These are phyloP conservation scores for Sonneratia caseolaris DNA, from an alignment of 345 rosid genomes.

Conservation along the genomic window DNA sequence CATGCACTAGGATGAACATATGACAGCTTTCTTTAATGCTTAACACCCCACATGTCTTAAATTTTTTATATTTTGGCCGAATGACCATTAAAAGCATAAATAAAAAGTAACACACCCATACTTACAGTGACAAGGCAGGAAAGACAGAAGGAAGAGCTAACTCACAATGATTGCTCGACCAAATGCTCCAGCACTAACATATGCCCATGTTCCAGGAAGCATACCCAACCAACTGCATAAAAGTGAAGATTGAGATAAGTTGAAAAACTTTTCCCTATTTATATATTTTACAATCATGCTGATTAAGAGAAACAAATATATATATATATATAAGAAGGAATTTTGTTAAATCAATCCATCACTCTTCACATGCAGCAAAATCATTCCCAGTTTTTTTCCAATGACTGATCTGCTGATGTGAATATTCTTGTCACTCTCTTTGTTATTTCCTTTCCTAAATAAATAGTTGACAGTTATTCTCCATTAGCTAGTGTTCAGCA, in stretches of 20 bases:
- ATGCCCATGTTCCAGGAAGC: constrained; percentile 97
- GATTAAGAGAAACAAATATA: too few species aligned
- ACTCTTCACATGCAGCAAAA: too few species aligned
- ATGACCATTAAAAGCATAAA: not conserved
- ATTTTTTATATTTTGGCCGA: not conserved
- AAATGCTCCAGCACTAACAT: constrained; percentile 89
- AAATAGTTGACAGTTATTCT: too few species aligned
- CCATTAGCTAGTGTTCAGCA: too few species aligned
- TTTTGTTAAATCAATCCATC: too few species aligned
- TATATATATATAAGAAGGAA: too few species aligned
- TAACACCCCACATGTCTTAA: not conserved
- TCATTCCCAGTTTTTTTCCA: too few species aligned
- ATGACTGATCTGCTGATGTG: too few species aligned
- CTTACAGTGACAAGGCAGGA: not conserved
- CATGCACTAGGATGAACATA: not conserved
- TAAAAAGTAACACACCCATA: not conserved
- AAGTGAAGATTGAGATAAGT: not conserved
- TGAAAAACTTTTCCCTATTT: too few species aligned
- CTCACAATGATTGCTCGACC: constrained; percentile 88
- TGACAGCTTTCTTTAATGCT: not conserved
- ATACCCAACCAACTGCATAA: constrained; percentile 25
- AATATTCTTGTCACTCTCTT: too few species aligned
- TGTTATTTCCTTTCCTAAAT: too few species aligned
- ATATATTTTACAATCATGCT: too few species aligned
- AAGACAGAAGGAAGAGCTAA: constrained; percentile 4